A percentile compares a stretch with the other conserved stretches of the same genome.
phyloP scores from a whole-genome alignment of 1,139 yeast genomes.

The Candida neerlandica region DNA sequence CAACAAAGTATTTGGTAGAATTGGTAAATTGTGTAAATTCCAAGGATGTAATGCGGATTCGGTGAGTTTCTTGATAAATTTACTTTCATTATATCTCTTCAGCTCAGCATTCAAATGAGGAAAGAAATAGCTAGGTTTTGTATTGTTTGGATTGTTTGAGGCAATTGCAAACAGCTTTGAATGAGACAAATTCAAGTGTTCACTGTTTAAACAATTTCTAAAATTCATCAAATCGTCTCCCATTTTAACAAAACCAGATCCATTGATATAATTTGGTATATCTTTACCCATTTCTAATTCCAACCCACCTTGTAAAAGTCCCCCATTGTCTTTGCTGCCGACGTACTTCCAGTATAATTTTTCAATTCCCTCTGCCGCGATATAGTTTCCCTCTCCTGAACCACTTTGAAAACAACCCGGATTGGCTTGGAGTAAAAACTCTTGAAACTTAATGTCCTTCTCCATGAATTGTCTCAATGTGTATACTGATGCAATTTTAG shows the following conservation, averaged over 20 bases:
- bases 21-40: constrained; percentile 71
- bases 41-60: constrained; percentile 53
- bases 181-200: constrained; percentile 13
- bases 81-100: constrained; percentile 22
- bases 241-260: constrained; percentile 17
- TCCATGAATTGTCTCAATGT: constrained; percentile 56
- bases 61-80: constrained; percentile 24
- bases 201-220: constrained; percentile 14
- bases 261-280: constrained; percentile 21
- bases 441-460: constrained; percentile 48
- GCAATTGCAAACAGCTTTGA: constrained; percentile 5
- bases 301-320: constrained; percentile 24
- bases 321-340: constrained; percentile 7
- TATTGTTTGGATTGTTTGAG: not conserved
- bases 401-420: constrained; percentile 19
- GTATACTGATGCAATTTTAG: constrained; percentile 44
- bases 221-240: constrained; percentile 18
- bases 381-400: constrained; percentile 20
- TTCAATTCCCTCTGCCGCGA: constrained; percentile 40
- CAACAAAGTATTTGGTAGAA: constrained; percentile 55
- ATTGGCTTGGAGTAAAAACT: constrained; percentile 29
- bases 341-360: constrained; percentile 41
- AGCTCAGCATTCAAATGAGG: constrained; percentile 7
- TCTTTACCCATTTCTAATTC: constrained; percentile 35
- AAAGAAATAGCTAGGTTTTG: not conserved